Conservation (phyloP, 176 grass and related monocot species). For the Olyra latifolia region DNA sequence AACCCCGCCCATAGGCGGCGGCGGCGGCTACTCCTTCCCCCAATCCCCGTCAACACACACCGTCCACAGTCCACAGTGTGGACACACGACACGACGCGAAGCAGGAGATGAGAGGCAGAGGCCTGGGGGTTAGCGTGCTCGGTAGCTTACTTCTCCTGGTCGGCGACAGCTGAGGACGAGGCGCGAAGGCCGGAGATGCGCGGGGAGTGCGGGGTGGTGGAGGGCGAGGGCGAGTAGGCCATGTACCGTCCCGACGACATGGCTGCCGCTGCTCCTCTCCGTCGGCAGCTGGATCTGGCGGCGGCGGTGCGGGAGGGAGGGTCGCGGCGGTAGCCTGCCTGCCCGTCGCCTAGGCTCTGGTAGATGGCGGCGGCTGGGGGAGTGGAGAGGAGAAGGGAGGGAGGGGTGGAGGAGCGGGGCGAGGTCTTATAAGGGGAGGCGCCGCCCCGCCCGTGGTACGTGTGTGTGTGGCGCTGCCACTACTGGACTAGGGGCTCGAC, state of each 20-base stretch:
- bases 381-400: background rate
- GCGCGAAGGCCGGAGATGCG: slow-evolving; percentile 67
- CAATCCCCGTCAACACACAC: background rate
- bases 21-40: background rate
- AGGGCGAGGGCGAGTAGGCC: slow-evolving; percentile 95
- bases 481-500: background rate
- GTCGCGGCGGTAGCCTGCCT: background rate
- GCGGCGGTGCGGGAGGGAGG: background rate
- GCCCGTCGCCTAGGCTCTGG: background rate
- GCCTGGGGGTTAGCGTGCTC: background rate
- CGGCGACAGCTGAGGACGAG: slow-evolving; percentile 51
- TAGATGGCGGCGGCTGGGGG: slow-evolving; percentile 14
- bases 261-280: background rate
- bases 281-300: slow-evolving; percentile 30
- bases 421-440: slow-evolving; percentile 36
- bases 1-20: background rate
- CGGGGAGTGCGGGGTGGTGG: slow-evolving; percentile 83
- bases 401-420: background rate
- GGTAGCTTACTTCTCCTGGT: slow-evolving; percentile 79
- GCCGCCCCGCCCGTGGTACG: background rate
- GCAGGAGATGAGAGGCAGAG: background rate
- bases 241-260: slow-evolving; percentile 95
- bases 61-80: too few relatives aligned
- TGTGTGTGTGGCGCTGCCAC: background rate
- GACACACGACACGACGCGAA: background rate